Conservation (phyloP, 164 flowering plant species). For the Stephania cephalantha region DNA sequence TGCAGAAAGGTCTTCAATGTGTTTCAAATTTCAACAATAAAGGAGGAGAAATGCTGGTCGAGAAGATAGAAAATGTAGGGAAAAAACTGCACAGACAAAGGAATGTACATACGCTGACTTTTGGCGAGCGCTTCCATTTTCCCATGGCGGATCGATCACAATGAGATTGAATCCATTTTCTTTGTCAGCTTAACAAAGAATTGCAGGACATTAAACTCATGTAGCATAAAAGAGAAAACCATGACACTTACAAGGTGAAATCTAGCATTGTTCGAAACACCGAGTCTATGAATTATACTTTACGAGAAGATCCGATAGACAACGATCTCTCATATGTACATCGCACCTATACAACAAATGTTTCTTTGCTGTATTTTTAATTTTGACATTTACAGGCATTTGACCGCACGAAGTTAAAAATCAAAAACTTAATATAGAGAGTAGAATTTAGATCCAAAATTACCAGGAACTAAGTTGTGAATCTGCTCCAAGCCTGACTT, state of each 20-base stretch:
- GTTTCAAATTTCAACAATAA: background rate
- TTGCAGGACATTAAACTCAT: background rate
- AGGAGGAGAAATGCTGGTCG: background rate
- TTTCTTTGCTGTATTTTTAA: background rate
- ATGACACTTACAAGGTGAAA: background rate
- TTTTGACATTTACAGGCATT: background rate
- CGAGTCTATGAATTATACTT: background rate
- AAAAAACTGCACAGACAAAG: background rate
- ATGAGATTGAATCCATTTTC: conserved; percentile 74
- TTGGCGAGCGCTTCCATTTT: conserved; percentile 80
- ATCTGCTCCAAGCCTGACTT: conserved; percentile 84
- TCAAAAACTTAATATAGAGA: background rate
- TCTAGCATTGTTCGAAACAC: background rate
- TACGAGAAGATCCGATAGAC: background rate
- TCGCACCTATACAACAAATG: background rate
- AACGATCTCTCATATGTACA: background rate
- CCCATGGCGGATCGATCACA: conserved; percentile 97
- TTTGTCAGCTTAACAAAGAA: conserved; percentile 40
- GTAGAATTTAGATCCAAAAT: conserved; percentile 16
- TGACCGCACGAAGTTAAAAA: background rate
- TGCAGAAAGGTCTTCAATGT: background rate
- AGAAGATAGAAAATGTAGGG: background rate
- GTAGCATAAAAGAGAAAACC: background rate
- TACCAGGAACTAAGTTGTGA: conserved; percentile 79
- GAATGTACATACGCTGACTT: conserved; percentile 47